phyloP scores from a whole-genome alignment of 1,284 basidiomycete genomes.

The Rhodotorula sp. region DNA sequence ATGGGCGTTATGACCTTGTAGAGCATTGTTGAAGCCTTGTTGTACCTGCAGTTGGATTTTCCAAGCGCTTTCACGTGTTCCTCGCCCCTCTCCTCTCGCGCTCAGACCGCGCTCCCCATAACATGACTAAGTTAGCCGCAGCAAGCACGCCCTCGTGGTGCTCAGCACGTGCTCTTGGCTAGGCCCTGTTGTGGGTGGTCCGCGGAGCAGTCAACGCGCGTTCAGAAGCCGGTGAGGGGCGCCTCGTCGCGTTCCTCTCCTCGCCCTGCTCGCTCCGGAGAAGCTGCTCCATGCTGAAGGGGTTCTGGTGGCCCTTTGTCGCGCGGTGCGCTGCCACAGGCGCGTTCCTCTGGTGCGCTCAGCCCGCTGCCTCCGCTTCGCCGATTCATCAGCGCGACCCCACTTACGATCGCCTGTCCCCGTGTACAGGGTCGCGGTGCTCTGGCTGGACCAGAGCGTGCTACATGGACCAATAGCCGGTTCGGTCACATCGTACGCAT shows the following conservation, averaged over 20 bases:
- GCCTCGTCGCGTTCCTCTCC: background rate
- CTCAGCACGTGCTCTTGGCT: no score
- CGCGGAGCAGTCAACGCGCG: no score
- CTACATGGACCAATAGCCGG: no score
- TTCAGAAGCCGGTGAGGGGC: no score
- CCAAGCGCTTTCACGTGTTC: no score
- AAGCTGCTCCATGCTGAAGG: background rate
- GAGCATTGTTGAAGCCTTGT: background rate
- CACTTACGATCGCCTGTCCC: background rate
- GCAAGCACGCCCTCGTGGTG: no score
- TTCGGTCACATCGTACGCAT: background rate
- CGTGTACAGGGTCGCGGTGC: background rate
- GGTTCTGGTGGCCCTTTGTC: background rate
- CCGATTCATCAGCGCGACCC: background rate
- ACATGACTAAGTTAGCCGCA: no score
- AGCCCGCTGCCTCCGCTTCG: background rate
- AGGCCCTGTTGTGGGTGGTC: no score
- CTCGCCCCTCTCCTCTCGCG: background rate
- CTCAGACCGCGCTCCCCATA: background rate
- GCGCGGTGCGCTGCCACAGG: background rate
- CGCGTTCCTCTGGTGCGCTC: background rate
- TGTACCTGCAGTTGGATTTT: background rate
- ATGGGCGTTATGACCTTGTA: constrained; percentile 22
- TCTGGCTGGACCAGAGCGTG: background rate
- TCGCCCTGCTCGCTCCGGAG: background rate